Evolutionary conservation across 1,139 yeast species (phyloP), one percentile per base, ranked within the genome.

Genomic region (Pneumocystis murina): DNA sequence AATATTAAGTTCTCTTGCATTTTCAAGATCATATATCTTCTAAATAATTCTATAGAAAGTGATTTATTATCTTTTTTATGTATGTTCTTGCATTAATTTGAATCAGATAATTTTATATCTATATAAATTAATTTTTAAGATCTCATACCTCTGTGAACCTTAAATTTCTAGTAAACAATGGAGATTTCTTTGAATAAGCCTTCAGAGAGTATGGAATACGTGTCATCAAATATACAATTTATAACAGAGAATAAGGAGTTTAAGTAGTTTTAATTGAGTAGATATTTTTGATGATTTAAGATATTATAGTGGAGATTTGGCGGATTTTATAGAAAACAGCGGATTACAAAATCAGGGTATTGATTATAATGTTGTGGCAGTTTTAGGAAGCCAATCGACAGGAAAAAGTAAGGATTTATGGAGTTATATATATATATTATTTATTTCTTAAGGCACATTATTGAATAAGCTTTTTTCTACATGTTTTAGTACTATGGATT

Each of bases 381-480:
- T 92, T 62, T 92, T 92, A 78, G 98, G 98, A 10, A 88, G 96
- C 0, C 98, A 92, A 73, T 87, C 95, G 2, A 91, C 97, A 2
- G 98, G 98, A 64, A 92, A 92, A 74, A 88, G 96, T 1, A 38
- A 0, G 33, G 6, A 8, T 24, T 3, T n/a, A 17, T 61, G 1
- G 1, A 10, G 0, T 7, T 28, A n/a, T 36, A n/a, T 55, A 16
- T 39, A 6, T 36, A 62, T 62, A 20, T 20, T 36, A 14, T 28
- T 39, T 60, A 41, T 59, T 24, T 40, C 41, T 30, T 20, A 28
- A 62, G 64, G 64, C 24, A 92, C 98, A 0, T 79, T 92, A 66
- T 79, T 92, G 71, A 92, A 92, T 75, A 82, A 83, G 60, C 76
- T 92, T 63, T 94, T 94, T 76, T 86, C 87, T 68, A 92, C 98